phyloP scores from a whole-genome alignment of 441 rosid genomes.

The Sinapis alba region DNA sequence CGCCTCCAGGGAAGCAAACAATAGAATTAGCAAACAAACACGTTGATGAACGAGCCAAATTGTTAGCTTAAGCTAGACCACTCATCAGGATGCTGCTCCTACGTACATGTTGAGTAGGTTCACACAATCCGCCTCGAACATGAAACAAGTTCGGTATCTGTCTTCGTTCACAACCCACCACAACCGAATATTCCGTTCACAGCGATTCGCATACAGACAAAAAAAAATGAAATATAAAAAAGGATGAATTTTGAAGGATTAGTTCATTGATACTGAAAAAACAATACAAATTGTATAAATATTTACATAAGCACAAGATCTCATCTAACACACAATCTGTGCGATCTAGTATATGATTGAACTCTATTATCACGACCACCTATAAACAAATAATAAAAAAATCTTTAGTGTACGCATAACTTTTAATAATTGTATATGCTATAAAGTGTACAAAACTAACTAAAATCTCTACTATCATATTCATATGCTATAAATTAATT shows the following conservation, averaged over 20 bases:
- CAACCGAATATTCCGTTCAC: neutral
- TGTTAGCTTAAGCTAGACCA: neutral
- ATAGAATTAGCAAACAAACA: neutral
- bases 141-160: neutral
- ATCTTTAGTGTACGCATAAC: conserved; percentile 16
- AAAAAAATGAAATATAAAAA: neutral
- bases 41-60: neutral
- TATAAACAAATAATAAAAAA: neutral
- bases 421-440: conserved; percentile 37
- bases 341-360: conserved; percentile 28
- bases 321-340: conserved; percentile 29
- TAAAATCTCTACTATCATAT: conserved; percentile 14
- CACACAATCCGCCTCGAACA: neutral
- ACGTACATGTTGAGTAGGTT: neutral
- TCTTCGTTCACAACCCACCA: neutral
- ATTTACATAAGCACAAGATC: conserved; percentile 23
- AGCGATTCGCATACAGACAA: neutral
- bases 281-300: neutral
- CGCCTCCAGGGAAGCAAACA: conserved; percentile 5
- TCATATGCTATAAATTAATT: conserved; percentile 30
- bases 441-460: conserved; percentile 30
- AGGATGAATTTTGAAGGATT: conserved; percentile 22
- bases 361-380: conserved; percentile 3
- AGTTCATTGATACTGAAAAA: conserved; percentile 12
- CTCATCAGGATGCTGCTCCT: neutral